phyloP scores from a whole-genome alignment of 306 rosid species.

The Gastrolobium bilobum region DNA sequence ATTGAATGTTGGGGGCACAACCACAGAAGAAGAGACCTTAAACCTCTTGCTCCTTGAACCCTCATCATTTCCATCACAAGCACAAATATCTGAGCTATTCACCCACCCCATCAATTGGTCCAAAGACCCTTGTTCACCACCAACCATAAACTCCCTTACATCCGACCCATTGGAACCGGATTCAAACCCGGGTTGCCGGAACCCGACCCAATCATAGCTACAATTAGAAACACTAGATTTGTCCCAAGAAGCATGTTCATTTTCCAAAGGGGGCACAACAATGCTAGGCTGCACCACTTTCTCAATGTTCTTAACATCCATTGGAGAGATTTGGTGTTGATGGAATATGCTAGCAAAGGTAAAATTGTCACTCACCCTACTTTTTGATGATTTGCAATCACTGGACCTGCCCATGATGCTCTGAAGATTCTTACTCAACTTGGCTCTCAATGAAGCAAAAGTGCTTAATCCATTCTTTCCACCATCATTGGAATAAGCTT shows the following conservation, averaged over 20 bases:
- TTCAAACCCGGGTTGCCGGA: slow-evolving; percentile 58
- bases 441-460: slow-evolving; percentile 82
- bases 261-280: slow-evolving; percentile 68
- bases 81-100: slow-evolving; percentile 58
- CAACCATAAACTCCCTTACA: slow-evolving; percentile 53
- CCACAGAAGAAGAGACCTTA: slow-evolving; percentile 67
- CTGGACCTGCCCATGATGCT: slow-evolving; percentile 74
- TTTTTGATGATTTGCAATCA: slow-evolving; percentile 65
- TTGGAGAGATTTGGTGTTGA: slow-evolving; percentile 56
- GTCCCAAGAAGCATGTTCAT: slow-evolving; percentile 57
- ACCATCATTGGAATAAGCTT: slow-evolving; percentile 44
- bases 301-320: slow-evolving; percentile 62
- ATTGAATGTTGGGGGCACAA: slow-evolving; percentile 75
- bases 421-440: slow-evolving; percentile 80
- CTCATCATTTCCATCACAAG: too few relatives aligned
- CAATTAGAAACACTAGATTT: slow-evolving; percentile 63
- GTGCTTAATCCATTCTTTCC: slow-evolving; percentile 61
- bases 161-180: slow-evolving; percentile 72
- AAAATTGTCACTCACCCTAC: slow-evolving; percentile 90
- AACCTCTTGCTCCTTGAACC: slow-evolving; percentile 82
- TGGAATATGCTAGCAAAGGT: slow-evolving; percentile 87
- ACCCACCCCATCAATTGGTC: slow-evolving; percentile 79
- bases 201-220: slow-evolving; percentile 69
- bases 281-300: slow-evolving; percentile 85
- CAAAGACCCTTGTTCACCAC: slow-evolving; percentile 62